Conservation (phyloP, 2,329 filamentous ascomycete species). For the Claviceps sorghi region DNA sequence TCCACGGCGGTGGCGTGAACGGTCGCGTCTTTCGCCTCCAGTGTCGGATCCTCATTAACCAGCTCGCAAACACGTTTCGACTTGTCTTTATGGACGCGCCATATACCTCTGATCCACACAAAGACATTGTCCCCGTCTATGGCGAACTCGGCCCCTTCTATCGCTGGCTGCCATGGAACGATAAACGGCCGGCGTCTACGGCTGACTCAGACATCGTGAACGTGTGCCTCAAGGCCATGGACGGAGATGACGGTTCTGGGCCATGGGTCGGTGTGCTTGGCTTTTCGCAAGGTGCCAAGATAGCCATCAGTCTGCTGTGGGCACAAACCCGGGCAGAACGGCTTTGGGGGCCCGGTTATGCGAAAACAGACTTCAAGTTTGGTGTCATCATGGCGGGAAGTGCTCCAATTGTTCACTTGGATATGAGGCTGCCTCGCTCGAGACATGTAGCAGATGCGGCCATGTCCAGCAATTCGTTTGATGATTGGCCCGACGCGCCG, state of each 20-base stretch:
- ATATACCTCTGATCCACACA: constrained; percentile 45
- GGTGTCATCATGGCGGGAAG: constrained; percentile 22
- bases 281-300: constrained; percentile 53
- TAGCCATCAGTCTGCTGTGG: constrained; percentile 44
- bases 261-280: constrained; percentile 47
- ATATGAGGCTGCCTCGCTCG: constrained; percentile 35
- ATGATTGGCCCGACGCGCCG: constrained; percentile 30
- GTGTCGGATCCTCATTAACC: constrained; percentile 37
- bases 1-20: constrained; percentile 68
- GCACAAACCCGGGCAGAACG: constrained; percentile 34
- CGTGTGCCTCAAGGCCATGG: constrained; percentile 32
- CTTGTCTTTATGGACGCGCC: constrained; percentile 60
- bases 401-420: constrained; percentile 17
- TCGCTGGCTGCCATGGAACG: constrained; percentile 43
- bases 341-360: background rate
- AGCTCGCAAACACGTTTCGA: constrained; percentile 44
- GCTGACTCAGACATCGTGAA: constrained; percentile 27
- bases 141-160: constrained; percentile 50
- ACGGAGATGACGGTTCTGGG: constrained; percentile 38
- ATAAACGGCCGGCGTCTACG: constrained; percentile 33
- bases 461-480: constrained; percentile 12
- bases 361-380: constrained; percentile 16
- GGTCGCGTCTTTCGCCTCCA: constrained; percentile 55
- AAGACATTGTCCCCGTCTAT: constrained; percentile 51
- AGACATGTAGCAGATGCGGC: constrained; percentile 22